Conservation (phyloP, 1,284 basidiomycete genomes). For the Irpex lacteus region DNA sequence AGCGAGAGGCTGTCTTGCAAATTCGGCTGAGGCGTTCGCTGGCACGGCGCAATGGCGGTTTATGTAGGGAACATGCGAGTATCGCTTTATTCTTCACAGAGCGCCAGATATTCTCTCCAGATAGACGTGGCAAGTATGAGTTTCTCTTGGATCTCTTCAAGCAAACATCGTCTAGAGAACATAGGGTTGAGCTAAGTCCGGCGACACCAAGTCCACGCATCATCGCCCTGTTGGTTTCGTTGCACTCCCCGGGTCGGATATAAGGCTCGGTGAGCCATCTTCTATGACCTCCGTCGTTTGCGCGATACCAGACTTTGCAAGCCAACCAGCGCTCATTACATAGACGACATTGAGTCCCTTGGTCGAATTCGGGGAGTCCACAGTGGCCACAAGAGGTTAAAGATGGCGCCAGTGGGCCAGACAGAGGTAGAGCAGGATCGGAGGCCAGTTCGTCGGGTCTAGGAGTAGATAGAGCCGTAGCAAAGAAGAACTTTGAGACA, state of each 20-base stretch:
- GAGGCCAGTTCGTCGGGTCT: not conserved
- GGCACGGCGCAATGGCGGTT: no score
- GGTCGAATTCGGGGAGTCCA: conserved; percentile 23
- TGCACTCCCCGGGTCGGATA: conserved; percentile 30
- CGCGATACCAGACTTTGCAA: conserved; percentile 33
- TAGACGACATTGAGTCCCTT: conserved; percentile 20
- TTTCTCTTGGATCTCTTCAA: not conserved
- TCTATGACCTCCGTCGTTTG: conserved; percentile 27
- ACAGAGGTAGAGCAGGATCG: not conserved
- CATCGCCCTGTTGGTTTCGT: conserved; percentile 23
- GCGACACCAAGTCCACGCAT: conserved; percentile 21
- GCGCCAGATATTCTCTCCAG: not conserved
- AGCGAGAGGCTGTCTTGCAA: no score
- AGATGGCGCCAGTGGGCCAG: conserved; percentile 16
- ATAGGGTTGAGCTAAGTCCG: not conserved
- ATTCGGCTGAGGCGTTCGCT: no score
- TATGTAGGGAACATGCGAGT: not conserved
- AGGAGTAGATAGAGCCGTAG: conserved; percentile 5
- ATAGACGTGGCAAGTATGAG: not conserved
- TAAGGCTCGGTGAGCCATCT: conserved; percentile 28
- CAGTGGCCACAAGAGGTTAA: conserved; percentile 23
- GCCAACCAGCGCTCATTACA: conserved; percentile 31
- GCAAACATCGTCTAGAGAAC: not conserved
- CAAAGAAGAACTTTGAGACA: conserved; percentile 25
- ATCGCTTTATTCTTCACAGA: not conserved